phyloP scores from a whole-genome alignment of 305 asterid genomes.

The Fraxinus greggii region DNA sequence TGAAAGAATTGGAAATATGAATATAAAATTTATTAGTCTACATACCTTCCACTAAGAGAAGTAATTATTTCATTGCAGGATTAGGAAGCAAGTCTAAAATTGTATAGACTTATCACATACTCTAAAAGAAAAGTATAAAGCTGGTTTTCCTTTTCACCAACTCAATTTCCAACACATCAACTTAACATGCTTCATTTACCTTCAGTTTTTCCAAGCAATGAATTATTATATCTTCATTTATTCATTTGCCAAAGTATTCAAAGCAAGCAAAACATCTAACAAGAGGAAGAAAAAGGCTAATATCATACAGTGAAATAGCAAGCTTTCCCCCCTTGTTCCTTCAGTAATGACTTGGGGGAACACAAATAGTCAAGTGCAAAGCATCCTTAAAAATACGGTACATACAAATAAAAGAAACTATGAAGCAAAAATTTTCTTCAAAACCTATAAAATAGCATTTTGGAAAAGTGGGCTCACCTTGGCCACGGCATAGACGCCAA shows the following conservation, averaged over 20 bases:
- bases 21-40: neutral
- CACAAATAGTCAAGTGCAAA: neutral
- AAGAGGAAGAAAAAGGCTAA: neutral
- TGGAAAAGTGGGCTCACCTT: constrained; percentile 46
- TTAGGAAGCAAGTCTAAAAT: neutral
- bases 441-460: neutral
- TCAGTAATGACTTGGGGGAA: neutral
- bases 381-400: neutral
- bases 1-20: neutral
- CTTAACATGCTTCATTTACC: neutral
- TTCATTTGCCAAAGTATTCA: neutral
- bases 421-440: neutral
- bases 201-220: neutral
- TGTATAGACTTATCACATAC: neutral
- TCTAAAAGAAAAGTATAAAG: neutral
- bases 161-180: neutral
- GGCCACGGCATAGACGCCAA: constrained; percentile 95
- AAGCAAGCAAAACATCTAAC: neutral
- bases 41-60: neutral
- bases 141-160: neutral
- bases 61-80: neutral
- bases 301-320: neutral
- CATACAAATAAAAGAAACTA: neutral
- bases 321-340: neutral
- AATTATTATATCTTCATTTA: neutral